A percentile compares a stretch with the other conserved stretches of the same genome.
Conservation (phyloP, 257 asterid genomes). For the Rubia yunnanensis region DNA sequence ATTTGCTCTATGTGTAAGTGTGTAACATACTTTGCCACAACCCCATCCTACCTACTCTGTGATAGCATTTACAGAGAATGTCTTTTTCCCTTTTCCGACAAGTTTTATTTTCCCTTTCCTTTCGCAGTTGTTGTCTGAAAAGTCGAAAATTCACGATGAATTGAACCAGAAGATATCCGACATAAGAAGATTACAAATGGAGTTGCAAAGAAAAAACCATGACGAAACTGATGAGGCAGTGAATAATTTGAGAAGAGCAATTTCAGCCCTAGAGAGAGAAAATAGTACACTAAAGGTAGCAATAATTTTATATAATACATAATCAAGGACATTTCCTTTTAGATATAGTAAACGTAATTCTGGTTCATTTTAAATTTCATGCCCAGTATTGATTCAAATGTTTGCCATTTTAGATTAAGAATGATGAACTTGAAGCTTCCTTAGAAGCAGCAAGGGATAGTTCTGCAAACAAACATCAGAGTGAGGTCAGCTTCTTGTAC, state of each 20-base stretch:
- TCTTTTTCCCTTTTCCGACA: neutral
- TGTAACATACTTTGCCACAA: neutral
- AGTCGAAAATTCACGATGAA: constrained; percentile 44
- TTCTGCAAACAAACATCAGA: constrained; percentile 27
- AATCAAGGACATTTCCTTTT: neutral
- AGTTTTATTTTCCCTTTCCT: constrained; percentile 1
- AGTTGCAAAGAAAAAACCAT: constrained; percentile 41
- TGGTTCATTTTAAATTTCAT: constrained; percentile 13
- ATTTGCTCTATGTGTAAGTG: neutral
- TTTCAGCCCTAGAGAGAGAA: constrained; percentile 58
- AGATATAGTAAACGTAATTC: neutral
- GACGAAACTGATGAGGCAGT: constrained; percentile 34
- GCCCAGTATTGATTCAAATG: constrained; percentile 1
- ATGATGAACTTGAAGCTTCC: constrained; percentile 55
- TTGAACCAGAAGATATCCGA: constrained; percentile 59
- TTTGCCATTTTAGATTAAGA: constrained; percentile 63
- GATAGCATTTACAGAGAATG: neutral
- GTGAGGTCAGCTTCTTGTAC: constrained; percentile 39
- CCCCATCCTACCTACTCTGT: neutral
- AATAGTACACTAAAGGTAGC: constrained; percentile 62
- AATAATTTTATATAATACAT: neutral
- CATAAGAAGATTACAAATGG: constrained; percentile 49
- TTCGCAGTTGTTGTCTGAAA: constrained; percentile 48
- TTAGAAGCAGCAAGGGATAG: constrained; percentile 40
- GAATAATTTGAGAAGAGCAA: constrained; percentile 43